Conservation (phyloP, 176 grass and related monocot species). For the Rhynchospora tenuis region DNA sequence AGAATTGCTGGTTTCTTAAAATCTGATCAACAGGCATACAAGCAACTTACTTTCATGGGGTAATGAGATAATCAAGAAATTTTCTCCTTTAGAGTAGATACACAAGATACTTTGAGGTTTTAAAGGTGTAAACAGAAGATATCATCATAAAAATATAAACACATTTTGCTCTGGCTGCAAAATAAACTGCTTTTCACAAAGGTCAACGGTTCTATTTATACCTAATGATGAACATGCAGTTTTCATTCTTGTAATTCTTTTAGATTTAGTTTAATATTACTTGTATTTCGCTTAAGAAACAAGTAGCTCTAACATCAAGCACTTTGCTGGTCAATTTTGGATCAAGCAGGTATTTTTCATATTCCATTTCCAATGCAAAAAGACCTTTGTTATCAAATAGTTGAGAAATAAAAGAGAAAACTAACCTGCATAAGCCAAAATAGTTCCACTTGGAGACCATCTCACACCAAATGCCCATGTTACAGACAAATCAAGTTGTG, state of each 20-base stretch:
- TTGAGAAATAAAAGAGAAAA: slow-evolving; percentile 13
- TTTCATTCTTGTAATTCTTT: neutral
- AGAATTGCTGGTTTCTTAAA: neutral
- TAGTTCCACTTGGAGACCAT: slow-evolving; percentile 94
- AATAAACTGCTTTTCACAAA: neutral
- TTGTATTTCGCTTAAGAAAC: neutral
- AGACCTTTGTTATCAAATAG: neutral
- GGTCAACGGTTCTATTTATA: neutral
- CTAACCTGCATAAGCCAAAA: slow-evolving; percentile 88
- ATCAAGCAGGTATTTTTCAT: neutral
- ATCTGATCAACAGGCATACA: neutral
- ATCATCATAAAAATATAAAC: neutral
- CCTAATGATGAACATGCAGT: neutral
- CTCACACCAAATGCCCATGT: slow-evolving; percentile 94
- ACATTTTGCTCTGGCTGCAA: neutral
- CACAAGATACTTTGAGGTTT: neutral
- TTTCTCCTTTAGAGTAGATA: neutral
- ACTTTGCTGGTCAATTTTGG: neutral
- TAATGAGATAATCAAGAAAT: neutral
- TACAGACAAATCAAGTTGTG: slow-evolving; percentile 82
- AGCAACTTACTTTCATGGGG: neutral
- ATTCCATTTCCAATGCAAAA: neutral
- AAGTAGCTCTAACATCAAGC: neutral
- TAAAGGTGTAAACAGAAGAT: neutral
- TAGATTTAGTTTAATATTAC: neutral